Percentiles rank a stretch among this genome's conserved stretches.
Conservation (phyloP, 257 asterid genomes). For the Paraleonurus japonicus region DNA sequence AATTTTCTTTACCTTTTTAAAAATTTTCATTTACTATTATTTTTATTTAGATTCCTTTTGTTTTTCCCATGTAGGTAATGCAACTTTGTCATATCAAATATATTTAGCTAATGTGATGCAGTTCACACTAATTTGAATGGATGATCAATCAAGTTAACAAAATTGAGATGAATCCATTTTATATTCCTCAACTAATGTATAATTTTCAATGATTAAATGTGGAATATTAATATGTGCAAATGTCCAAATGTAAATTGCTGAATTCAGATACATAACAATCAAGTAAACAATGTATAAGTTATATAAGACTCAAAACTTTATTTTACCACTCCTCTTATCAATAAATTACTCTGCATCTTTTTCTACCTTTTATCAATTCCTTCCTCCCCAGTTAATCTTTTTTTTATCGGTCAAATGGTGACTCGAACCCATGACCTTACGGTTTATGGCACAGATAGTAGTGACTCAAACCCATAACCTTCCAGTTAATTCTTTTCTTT, state of each 20-base stretch:
- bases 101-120: not conserved
- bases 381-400: not conserved
- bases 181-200: not conserved
- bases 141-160: not conserved
- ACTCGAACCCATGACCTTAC: too few relatives aligned
- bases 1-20: not conserved
- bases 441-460: too few relatives aligned
- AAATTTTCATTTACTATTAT: too few relatives aligned
- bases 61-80: not conserved
- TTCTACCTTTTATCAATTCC: not conserved
- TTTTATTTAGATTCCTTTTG: not conserved
- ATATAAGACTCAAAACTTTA: not conserved
- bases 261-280: not conserved
- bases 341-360: not conserved
- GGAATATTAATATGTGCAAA: not conserved
- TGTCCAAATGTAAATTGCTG: not conserved
- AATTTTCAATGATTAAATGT: not conserved
- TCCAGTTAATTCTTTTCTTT: too few relatives aligned
- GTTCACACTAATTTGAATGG: not conserved
- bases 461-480: too few relatives aligned
- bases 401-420: too few relatives aligned
- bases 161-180: not conserved
- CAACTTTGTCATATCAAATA: not conserved
- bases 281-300: not conserved
- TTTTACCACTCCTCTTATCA: not conserved